Evolutionary conservation across 2,329 filamentous ascomycete species (phyloP).

Genomic region (Coleophoma crateriformis): DNA sequence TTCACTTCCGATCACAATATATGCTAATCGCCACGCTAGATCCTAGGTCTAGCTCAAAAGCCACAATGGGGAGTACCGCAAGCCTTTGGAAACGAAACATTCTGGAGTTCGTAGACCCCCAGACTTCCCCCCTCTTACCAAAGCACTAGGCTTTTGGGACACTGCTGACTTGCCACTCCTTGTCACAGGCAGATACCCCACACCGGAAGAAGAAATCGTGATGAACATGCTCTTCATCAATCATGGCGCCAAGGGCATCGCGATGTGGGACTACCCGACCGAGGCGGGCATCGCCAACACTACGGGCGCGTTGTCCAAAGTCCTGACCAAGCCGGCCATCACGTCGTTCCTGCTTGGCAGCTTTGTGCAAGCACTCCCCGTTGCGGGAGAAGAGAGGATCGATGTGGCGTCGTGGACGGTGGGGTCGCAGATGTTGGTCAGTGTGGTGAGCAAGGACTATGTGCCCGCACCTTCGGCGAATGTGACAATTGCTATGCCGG

Average conservation of each 20-base stretch:
- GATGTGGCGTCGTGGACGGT: constrained; percentile 34
- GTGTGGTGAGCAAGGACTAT: constrained; percentile 29
- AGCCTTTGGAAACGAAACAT: constrained; percentile 37
- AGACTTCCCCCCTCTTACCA: no score
- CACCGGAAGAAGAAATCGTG: constrained; percentile 33
- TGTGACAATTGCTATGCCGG: constrained; percentile 2
- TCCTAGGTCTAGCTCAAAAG: constrained; percentile 23
- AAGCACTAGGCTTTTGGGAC: no score
- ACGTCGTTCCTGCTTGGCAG: constrained; percentile 27
- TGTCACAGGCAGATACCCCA: constrained; percentile 28
- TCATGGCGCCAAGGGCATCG: constrained; percentile 39
- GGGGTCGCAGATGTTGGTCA: constrained; percentile 25
- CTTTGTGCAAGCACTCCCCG: not conserved
- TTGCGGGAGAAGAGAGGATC: constrained; percentile 18
- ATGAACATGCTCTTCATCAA: constrained; percentile 39
- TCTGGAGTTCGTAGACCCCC: constrained; percentile 27
- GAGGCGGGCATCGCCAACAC: constrained; percentile 24
- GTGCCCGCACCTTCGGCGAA: not conserved
- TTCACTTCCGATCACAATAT: not conserved
- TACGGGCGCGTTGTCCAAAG: constrained; percentile 30
- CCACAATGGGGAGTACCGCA: constrained; percentile 41
- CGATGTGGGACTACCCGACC: constrained; percentile 40
- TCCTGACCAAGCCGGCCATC: constrained; percentile 26
- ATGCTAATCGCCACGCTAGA: constrained; percentile 20
- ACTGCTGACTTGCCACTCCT: no score